These are phyloP conservation scores for Moesziomyces globuligerus DNA, from an alignment of 1,284 basidiomycete genomes.

Conservation along the genomic window DNA sequence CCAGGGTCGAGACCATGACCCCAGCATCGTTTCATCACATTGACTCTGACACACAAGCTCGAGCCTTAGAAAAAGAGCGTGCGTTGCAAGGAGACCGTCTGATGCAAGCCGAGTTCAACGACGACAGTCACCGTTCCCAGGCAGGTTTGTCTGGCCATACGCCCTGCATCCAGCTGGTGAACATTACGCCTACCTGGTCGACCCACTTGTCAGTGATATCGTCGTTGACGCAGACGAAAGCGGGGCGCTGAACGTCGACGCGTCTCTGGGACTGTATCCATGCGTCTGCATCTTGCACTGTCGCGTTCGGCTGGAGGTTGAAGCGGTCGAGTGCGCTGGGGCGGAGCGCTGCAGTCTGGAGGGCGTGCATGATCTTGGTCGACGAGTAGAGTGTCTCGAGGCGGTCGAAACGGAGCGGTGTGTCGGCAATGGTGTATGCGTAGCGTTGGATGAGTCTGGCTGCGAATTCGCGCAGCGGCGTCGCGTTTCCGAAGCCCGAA, in stretches of 20 bases:
- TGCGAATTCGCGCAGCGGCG: conserved; percentile 20
- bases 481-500: conserved; percentile 20
- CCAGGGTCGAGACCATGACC: too few species aligned
- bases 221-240: conserved; percentile 45
- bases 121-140: conserved; percentile 14
- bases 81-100: too few species aligned
- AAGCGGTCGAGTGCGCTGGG: conserved; percentile 12
- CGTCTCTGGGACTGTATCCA: conserved; percentile 19
- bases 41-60: too few species aligned
- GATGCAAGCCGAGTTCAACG: too few species aligned
- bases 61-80: too few species aligned
- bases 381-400: conserved; percentile 30
- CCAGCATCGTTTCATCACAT: too few species aligned
- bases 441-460: conserved; percentile 41
- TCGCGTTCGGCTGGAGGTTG: neutral
- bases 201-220: conserved; percentile 34
- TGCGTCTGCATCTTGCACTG: neutral
- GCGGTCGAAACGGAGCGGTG: conserved; percentile 31
- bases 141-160: conserved; percentile 26
- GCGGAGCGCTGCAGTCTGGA: conserved; percentile 1
- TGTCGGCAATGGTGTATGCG: conserved; percentile 40
- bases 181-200: conserved; percentile 10
- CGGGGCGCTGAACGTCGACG: conserved; percentile 9
- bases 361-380: neutral
- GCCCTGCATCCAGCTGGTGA: conserved; percentile 18